Base-by-base conservation (phyloP, 805 yeast genomes). In the Yamadazyma insecticola region DNA sequence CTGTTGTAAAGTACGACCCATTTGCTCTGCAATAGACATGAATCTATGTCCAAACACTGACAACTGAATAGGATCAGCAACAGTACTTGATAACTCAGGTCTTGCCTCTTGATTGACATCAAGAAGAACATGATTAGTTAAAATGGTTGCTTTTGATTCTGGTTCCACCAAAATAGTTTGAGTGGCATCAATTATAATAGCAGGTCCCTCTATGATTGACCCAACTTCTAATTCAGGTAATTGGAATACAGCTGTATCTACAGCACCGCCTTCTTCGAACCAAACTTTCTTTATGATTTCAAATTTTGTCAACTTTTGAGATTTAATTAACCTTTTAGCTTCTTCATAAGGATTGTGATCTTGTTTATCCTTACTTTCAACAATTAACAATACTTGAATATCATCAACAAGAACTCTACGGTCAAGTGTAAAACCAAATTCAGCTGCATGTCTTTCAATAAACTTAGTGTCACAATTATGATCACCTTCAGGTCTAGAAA, bases 261-360 rank as follows among this genome's bases (percentile, higher is more conserved):
- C 9, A 64, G 64, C 60, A 6, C 60, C 63, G 1, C 24, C 25
- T 5, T 43, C 39, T 25, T 54, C 60, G 36, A 59, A 60, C 40
- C 45, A 62, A n/a, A 58, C 42, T 9, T 24, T 9, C 17, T 37
- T 35, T 11, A 18, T 13, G 18, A 22, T 16, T 10, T 12, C 13
- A 16, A 13, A 7, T 10, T 5, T 16, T 22, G 17, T 3, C 16
- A 7, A 6, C 21, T 17, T 18, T 27, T 21, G 13, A 24, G 14
- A 5, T 24, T 17, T 5, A 29, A 13, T 6, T 23, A n/a, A n/a
- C n/a, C n/a, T 18, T 15, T 44, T 41, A 13, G 66, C 52, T n/a
- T 56, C 58, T 16, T 53, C 54, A 20, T 77, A 49, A 36, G 83
- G 85, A 36, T 67, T 69, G 39, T 78, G 82, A 19, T 72, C 63